These are phyloP conservation scores for Pilobolus umbonatus DNA, from an alignment of 192 early-diverging fungal genomes.

Conservation along the genomic window DNA sequence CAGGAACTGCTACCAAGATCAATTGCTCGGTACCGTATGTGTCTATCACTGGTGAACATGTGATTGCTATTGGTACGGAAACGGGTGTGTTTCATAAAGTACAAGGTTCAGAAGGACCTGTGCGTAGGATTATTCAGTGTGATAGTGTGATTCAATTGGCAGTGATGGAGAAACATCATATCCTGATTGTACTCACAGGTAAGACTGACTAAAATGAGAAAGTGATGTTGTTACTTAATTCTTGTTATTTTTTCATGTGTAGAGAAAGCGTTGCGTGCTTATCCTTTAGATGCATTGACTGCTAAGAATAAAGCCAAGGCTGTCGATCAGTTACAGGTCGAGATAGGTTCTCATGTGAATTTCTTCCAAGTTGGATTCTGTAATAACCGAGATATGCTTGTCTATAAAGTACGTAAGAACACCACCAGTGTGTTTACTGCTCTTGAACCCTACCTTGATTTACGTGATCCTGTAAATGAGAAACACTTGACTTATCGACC, in stretches of 20 bases:
- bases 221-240: background rate
- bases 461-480: constrained; percentile 26
- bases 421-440: constrained; percentile 24
- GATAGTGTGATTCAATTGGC: constrained; percentile 83
- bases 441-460: constrained; percentile 24
- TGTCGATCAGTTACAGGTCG: constrained; percentile 26
- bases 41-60: constrained; percentile 35
- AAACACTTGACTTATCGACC: constrained; percentile 8
- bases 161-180: constrained; percentile 72
- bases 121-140: constrained; percentile 54
- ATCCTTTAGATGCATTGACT: constrained; percentile 74
- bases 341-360: constrained; percentile 22
- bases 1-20: constrained; percentile 41
- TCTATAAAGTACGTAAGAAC: constrained; percentile 22
- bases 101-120: constrained; percentile 46
- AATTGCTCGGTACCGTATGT: constrained; percentile 50
- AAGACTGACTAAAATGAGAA: constrained; percentile 1
- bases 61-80: constrained; percentile 82
- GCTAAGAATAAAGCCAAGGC: constrained; percentile 51
- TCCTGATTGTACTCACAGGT: constrained; percentile 81
- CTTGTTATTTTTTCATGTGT: background rate
- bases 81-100: constrained; percentile 62
- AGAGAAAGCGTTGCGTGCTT: constrained; percentile 67
- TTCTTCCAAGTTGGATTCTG: constrained; percentile 31
- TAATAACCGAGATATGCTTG: constrained; percentile 24